Percentiles rank a stretch among this genome's conserved stretches.
These are phyloP conservation scores for Camelina neglecta DNA, from an alignment of 345 rosid species.

Conservation along the genomic window DNA sequence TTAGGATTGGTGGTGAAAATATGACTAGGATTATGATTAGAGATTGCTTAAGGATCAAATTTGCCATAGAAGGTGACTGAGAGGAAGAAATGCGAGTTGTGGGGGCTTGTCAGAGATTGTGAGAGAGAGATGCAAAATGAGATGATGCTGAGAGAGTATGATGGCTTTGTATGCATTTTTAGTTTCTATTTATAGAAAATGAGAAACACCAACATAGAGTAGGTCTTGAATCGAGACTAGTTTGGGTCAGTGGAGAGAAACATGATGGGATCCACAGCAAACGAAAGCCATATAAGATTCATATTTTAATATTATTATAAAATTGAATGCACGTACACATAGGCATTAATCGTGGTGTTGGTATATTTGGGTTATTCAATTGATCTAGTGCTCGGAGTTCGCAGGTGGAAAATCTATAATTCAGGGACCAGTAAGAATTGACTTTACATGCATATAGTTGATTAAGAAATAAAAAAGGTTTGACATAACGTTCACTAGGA, in stretches of 20 bases:
- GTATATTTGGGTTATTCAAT: constrained; percentile 13
- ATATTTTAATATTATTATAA: constrained; percentile 15
- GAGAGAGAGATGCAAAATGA: constrained; percentile 1
- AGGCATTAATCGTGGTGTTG: not conserved
- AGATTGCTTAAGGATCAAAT: constrained; percentile 28
- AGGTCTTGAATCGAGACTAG: constrained; percentile 21
- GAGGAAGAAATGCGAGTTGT: not conserved
- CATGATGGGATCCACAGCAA: constrained; percentile 41
- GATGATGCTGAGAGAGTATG: constrained; percentile 30
- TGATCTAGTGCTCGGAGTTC: constrained; percentile 16
- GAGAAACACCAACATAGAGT: constrained; percentile 11
- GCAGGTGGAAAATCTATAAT: constrained; percentile 36
- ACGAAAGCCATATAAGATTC: constrained; percentile 3
- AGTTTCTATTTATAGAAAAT: constrained; percentile 34
- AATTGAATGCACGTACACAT: constrained; percentile 21
- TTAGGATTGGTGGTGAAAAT: constrained; percentile 22
- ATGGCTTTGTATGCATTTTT: constrained; percentile 13
- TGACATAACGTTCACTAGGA: constrained; percentile 6
- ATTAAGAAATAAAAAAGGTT: not conserved
- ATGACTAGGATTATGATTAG: constrained; percentile 40
- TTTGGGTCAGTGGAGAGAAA: constrained; percentile 37
- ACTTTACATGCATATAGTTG: constrained; percentile 17
- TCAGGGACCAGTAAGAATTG: constrained; percentile 28
- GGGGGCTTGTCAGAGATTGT: not conserved
- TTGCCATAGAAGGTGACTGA: constrained; percentile 31